Evolutionary conservation across 805 yeast species (phyloP).

Genomic region (Ogataea trehalophila): DNA sequence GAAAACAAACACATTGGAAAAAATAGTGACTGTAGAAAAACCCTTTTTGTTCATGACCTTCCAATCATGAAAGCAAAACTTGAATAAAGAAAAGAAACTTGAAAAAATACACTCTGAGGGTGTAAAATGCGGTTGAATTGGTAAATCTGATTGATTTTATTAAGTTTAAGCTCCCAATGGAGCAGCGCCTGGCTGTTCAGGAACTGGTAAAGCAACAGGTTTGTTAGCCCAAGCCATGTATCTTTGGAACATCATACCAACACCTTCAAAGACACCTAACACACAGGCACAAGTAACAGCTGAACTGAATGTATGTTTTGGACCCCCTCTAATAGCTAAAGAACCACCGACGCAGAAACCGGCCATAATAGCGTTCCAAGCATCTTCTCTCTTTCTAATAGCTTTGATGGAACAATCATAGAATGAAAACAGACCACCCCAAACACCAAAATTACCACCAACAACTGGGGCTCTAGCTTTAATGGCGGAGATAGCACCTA

Average conservation of each 20-base stretch:
- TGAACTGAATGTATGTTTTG: conserved; percentile 93
- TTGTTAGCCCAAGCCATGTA: conserved; percentile 79
- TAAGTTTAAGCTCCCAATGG: conserved; percentile 21
- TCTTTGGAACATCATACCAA: conserved; percentile 92
- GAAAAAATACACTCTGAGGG: not conserved
- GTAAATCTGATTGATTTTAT: no score
- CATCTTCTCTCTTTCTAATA: conserved; percentile 95
- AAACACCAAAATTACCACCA: conserved; percentile 98
- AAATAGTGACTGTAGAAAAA: not conserved
- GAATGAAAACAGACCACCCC: conserved; percentile 98
- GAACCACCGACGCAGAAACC: conserved; percentile 99
- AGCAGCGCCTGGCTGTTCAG: conserved; percentile 34
- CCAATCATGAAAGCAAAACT: not conserved
- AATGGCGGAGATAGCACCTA: conserved; percentile 85
- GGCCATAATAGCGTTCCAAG: conserved; percentile 96
- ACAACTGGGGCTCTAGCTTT: conserved; percentile 97
- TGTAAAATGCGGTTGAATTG: no score
- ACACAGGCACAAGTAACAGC: conserved; percentile 98
- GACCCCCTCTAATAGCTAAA: conserved; percentile 96
- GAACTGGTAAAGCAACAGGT: conserved; percentile 59
- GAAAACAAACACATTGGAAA: no score
- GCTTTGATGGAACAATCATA: conserved; percentile 96
- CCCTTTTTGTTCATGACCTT: not conserved
- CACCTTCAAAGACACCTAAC: conserved; percentile 96
- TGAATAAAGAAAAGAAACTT: not conserved